A percentile compares a stretch with the other conserved stretches of the same genome.
phyloP scores from a whole-genome alignment of 257 asterid genomes.

The Salvia hispanica region DNA sequence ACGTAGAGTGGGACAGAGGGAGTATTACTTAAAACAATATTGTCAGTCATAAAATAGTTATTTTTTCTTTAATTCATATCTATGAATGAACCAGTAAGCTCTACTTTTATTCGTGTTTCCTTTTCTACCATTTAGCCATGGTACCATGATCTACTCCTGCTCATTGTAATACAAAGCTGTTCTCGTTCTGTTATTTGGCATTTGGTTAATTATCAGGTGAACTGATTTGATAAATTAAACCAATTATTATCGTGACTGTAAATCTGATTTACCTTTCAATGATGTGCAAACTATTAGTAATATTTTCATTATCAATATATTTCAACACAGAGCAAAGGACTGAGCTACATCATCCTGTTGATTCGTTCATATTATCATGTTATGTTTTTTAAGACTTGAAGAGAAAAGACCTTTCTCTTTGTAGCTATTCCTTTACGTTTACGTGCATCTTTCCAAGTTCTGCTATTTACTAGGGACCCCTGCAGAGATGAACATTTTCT shows the following conservation, averaged over 20 bases:
- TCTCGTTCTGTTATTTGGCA: not conserved
- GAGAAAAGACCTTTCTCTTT: not conserved
- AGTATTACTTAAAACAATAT: not conserved
- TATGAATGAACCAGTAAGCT: conserved; percentile 7
- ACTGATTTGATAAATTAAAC: not conserved
- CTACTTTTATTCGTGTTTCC: not conserved
- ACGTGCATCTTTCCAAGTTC: not conserved
- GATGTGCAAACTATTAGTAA: not conserved
- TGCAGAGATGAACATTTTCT: not conserved
- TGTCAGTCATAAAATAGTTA: not conserved
- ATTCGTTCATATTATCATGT: not conserved
- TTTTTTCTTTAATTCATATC: not conserved
- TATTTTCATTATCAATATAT: not conserved
- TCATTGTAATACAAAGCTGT: not conserved
- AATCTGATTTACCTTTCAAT: not conserved
- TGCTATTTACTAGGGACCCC: not conserved
- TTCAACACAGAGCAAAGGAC: not conserved
- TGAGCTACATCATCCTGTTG: not conserved
- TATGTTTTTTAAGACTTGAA: not conserved
- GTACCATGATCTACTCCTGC: not conserved
- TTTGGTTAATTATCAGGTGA: not conserved
- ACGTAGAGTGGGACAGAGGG: too few species aligned
- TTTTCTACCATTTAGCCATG: not conserved
- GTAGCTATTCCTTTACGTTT: not conserved
- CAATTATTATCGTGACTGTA: not conserved